These are phyloP conservation scores for Naganishia albida DNA, from an alignment of 1,284 basidiomycete genomes.

Conservation along the genomic window DNA sequence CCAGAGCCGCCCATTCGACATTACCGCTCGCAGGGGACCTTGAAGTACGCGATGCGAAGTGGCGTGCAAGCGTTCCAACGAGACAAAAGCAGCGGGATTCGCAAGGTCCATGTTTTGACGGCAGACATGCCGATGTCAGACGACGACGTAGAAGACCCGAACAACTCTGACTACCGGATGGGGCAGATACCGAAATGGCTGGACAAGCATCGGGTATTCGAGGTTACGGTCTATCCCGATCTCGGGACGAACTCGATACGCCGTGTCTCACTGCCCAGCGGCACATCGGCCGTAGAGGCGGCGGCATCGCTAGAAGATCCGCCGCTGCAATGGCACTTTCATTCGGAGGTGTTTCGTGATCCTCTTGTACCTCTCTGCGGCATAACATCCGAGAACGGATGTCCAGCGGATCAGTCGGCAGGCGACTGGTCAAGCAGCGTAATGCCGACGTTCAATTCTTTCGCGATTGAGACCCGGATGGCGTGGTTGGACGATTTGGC, in stretches of 20 bases:
- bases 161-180: constrained; percentile 37
- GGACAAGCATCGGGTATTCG: constrained; percentile 38
- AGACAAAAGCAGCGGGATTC: constrained; percentile 12
- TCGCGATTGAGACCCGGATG: constrained; percentile 49
- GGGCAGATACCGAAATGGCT: constrained; percentile 50
- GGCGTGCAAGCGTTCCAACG: constrained; percentile 30
- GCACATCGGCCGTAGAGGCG: constrained; percentile 14
- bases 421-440: constrained; percentile 43
- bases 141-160: background rate
- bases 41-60: constrained; percentile 49
- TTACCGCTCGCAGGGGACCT: constrained; percentile 46
- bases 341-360: constrained; percentile 39
- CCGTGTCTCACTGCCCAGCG: too few relatives aligned
- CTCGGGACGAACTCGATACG: background rate
- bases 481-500: constrained; percentile 48
- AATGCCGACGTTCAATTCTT: constrained; percentile 50
- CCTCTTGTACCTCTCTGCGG: constrained; percentile 46
- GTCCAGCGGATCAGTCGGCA: constrained; percentile 34
- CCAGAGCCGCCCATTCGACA: constrained; percentile 1
- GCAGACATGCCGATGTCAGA: constrained; percentile 9
- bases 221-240: background rate
- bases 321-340: constrained; percentile 34
- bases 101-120: constrained; percentile 26
- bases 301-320: constrained; percentile 33
- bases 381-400: constrained; percentile 29